A percentile compares a stretch with the other conserved stretches of the same genome.
phyloP scores from a whole-genome alignment of 164 flowering plant genomes.

The Chloranthus sessilifolius region DNA sequence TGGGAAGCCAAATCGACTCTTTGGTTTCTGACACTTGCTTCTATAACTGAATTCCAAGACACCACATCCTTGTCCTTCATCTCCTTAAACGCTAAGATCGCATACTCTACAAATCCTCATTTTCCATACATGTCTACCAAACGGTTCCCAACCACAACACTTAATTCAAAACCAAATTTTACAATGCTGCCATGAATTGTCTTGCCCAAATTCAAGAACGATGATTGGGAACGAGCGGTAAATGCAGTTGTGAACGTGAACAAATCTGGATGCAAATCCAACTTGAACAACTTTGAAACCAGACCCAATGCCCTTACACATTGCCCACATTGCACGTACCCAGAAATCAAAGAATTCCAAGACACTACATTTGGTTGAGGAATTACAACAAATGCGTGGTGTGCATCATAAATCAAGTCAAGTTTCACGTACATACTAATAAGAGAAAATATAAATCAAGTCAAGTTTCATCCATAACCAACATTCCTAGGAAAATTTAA shows the following conservation, averaged over 20 bases:
- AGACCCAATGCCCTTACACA: constrained; percentile 28
- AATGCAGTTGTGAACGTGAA: constrained; percentile 49
- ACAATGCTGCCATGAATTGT: constrained; percentile 47
- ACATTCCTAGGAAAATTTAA: no score
- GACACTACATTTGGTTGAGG: constrained; percentile 51
- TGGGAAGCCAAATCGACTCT: constrained; percentile 31
- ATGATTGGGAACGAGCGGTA: constrained; percentile 39
- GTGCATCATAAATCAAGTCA: constrained; percentile 31
- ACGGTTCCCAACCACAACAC: constrained; percentile 42
- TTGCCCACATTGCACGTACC: constrained; percentile 40
- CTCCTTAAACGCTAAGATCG: constrained; percentile 31
- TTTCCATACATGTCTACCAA: constrained; percentile 70
- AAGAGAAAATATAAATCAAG: no score
- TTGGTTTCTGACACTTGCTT: constrained; percentile 46
- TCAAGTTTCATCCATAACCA: no score
- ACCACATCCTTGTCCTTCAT: constrained; percentile 38
- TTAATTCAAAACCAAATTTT: constrained; percentile 33
- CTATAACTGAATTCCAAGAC: constrained; percentile 66
- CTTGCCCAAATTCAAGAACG: constrained; percentile 30
- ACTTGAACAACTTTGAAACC: constrained; percentile 38
- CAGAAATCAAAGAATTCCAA: constrained; percentile 67
- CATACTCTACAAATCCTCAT: constrained; percentile 43
- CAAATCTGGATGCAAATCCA: constrained; percentile 28
- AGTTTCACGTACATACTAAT: constrained; percentile 30
- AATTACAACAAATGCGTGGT: constrained; percentile 51